A percentile compares a stretch with the other conserved stretches of the same genome.
Conservation (phyloP, 1,284 basidiomycete genomes). For the Ceraceosorus guamensis region DNA sequence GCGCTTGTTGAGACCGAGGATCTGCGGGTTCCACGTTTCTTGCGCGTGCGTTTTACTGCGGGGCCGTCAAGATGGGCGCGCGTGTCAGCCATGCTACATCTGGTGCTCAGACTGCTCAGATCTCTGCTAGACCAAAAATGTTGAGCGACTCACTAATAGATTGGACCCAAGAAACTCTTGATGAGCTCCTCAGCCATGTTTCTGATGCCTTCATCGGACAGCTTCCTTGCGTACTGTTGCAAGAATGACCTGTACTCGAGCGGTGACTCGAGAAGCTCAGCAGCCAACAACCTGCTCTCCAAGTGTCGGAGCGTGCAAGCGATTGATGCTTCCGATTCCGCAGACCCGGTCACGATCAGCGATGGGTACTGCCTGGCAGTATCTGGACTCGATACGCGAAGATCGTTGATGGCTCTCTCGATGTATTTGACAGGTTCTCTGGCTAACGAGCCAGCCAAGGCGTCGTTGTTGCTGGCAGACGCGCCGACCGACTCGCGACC, state of each 20-base stretch:
- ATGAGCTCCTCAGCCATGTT: conserved; percentile 43
- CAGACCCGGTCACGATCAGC: neutral
- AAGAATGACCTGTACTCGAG: conserved; percentile 37
- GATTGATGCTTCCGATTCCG: conserved; percentile 12
- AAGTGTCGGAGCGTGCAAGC: conserved; percentile 32
- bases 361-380: neutral
- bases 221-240: conserved; percentile 28
- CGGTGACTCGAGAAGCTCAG: conserved; percentile 35
- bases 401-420: conserved; percentile 37
- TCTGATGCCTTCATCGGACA: conserved; percentile 40
- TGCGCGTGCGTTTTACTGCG: conserved; percentile 6
- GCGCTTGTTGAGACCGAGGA: conserved; percentile 19
- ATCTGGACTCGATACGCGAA: conserved; percentile 19
- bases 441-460: neutral
- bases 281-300: conserved; percentile 40
- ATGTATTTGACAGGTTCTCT: conserved; percentile 34
- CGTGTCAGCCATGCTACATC: neutral
- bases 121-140: neutral
- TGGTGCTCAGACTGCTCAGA: too few relatives aligned
- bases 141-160: conserved; percentile 27
- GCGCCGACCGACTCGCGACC: conserved; percentile 22
- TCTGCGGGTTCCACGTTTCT: conserved; percentile 13
- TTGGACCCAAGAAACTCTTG: conserved; percentile 37
- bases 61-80: neutral
- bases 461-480: neutral